Percentiles rank a stretch among this genome's conserved stretches.
phyloP scores from a whole-genome alignment of 495 filamentous ascomycete species.

The Peziza echinospora region DNA sequence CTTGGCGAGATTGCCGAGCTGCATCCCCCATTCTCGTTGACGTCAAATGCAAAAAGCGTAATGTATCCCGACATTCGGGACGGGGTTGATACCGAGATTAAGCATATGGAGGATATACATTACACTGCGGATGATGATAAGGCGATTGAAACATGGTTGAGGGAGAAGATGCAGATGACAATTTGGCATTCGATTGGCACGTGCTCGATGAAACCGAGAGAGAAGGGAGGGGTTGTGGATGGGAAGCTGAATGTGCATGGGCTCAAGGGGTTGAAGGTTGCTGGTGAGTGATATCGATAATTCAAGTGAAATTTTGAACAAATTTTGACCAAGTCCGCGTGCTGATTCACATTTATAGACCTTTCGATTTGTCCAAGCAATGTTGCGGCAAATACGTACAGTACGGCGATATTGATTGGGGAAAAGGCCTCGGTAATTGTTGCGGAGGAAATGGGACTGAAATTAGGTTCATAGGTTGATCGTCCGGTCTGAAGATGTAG shows the following conservation, averaged over 20 bases:
- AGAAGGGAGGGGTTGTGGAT: slow-evolving; percentile 31
- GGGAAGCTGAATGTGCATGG: slow-evolving; percentile 29
- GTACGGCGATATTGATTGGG: slow-evolving; percentile 35
- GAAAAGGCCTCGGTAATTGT: slow-evolving; percentile 40
- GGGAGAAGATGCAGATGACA: slow-evolving; percentile 24
- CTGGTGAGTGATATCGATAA: slow-evolving; percentile 7
- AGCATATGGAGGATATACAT: slow-evolving; percentile 20
- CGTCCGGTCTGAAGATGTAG: too few species aligned
- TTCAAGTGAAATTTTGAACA: too few species aligned
- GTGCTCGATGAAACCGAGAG: slow-evolving; percentile 16
- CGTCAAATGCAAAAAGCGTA: slow-evolving; percentile 23
- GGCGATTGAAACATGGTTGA: slow-evolving; percentile 26
- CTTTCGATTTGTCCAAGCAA: neutral
- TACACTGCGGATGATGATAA: slow-evolving; percentile 34
- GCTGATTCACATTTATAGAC: neutral
- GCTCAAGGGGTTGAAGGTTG: slow-evolving; percentile 26
- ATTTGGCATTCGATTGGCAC: slow-evolving; percentile 32
- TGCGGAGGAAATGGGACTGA: slow-evolving; percentile 27
- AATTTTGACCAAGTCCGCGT: too few species aligned
- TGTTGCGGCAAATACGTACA: slow-evolving; percentile 39
- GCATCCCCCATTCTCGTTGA: slow-evolving; percentile 31
- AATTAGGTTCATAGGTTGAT: too few species aligned
- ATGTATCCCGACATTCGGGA: slow-evolving; percentile 3
- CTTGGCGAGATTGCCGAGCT: slow-evolving; percentile 28
- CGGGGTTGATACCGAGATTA: neutral